Evolutionary conservation across 495 filamentous ascomycete genomes (phyloP), one percentile per base, ranked within the genome.

Genomic region (Aspergillus bertholletiae): DNA sequence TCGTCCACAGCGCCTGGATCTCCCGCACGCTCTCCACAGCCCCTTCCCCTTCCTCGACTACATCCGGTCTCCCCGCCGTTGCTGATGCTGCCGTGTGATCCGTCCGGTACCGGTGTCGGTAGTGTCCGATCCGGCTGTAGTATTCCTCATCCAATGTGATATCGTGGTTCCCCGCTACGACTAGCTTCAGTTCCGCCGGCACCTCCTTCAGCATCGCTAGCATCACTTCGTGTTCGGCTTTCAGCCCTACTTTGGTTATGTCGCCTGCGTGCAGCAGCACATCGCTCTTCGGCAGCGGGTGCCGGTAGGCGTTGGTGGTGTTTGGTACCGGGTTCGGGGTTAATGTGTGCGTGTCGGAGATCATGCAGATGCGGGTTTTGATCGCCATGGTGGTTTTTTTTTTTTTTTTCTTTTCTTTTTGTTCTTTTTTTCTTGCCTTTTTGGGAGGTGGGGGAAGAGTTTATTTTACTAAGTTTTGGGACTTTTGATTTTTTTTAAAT

Each of bases 161-260:
- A 63, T 93, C 89, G 68, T 92, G 89, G 65, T 93, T 92, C 0
- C 89, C 89, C 1, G 89, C 83, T 48, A 95, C 90, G 30, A 92
- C 82, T 32, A 95, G 70, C 55, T 92, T 95, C 6, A 92, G 68
- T 18, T 85, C 80, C 0, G 89, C 88, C 6, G 81, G 60, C 49
- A 85, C 79, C 0, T 49, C 58, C 15, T 64, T 62, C 13, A 94
- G 72, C 62, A 88, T 77, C 2, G 70, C 49, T 20, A 92, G 59
- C 8, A 76, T 71, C 7, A 59, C 52, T 13, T 73, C 64, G 60
- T 85, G 84, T 58, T 90, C 81, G 37, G 63, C 46, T 2, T 79
- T 44, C 13, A 77, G 76, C 2, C 87, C 88, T 48, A 80, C 66
- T 51, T 80, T 78, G 8, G 88, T 92, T 21, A 92, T 64, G 66